Evolutionary conservation across 495 filamentous ascomycete genomes (phyloP).

Genomic region (Cercophora sp.): DNA sequence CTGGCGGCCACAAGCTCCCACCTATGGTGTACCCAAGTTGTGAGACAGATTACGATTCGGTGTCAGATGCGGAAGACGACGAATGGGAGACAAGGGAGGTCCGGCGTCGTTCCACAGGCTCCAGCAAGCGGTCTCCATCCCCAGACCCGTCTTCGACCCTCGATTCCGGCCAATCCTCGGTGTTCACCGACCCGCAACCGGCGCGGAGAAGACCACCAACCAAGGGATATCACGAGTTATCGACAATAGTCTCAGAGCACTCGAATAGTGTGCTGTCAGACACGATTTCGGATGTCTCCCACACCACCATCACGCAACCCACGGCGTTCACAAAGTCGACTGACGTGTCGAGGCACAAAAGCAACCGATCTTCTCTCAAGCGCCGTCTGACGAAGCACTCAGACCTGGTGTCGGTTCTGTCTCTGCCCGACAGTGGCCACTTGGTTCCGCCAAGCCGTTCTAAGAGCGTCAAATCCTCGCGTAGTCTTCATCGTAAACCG

Average conservation of each 20-base stretch:
- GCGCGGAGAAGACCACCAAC: constrained; percentile 53
- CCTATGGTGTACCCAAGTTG: constrained; percentile 43
- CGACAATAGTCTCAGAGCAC: constrained; percentile 62
- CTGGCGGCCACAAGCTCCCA: constrained; percentile 38
- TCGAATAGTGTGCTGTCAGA: constrained; percentile 50
- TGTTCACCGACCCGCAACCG: constrained; percentile 16
- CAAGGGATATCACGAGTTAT: constrained; percentile 62
- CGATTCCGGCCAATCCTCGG: constrained; percentile 29
- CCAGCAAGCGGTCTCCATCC: constrained; percentile 24
- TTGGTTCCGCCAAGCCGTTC: constrained; percentile 33
- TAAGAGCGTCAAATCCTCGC: constrained; percentile 63
- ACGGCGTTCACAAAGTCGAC: constrained; percentile 35
- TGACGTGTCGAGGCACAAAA: constrained; percentile 40
- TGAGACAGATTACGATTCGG: constrained; percentile 31
- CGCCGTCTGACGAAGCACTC: constrained; percentile 85
- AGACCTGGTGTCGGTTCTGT: constrained; percentile 89
- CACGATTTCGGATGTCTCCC: constrained; percentile 40
- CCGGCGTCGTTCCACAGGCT: constrained; percentile 25
- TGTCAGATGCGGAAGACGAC: constrained; percentile 27
- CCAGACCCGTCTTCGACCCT: constrained; percentile 32
- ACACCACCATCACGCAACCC: constrained; percentile 48
- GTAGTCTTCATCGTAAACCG: constrained; percentile 67
- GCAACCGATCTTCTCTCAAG: constrained; percentile 52
- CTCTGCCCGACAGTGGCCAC: constrained; percentile 61
- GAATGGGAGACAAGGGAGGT: constrained; percentile 14